A percentile compares a stretch with the other conserved stretches of the same genome.
These are phyloP conservation scores for Arxiozyma slooffiae DNA, from an alignment of 1,139 yeast genomes.

Conservation along the genomic window DNA sequence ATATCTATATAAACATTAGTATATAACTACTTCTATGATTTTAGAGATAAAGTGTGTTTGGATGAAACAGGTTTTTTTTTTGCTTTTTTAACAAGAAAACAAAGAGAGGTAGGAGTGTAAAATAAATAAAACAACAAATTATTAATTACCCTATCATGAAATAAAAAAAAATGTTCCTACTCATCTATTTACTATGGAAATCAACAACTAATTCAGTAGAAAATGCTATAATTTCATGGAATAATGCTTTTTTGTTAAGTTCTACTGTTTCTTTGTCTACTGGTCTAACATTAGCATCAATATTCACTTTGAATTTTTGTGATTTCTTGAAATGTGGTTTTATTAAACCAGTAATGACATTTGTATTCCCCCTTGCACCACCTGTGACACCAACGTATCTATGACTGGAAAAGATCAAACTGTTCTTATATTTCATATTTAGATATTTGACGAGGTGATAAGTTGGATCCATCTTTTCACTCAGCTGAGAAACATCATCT, in stretches of 20 bases:
- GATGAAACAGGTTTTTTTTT: no score
- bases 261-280: conserved; percentile 44
- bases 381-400: conserved; percentile 43
- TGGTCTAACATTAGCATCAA: conserved; percentile 69
- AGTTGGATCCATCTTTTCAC: conserved; percentile 45
- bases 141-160: no score
- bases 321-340: conserved; percentile 52
- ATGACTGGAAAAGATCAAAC: conserved; percentile 52
- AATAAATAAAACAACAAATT: not conserved
- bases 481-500: conserved; percentile 24
- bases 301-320: conserved; percentile 62
- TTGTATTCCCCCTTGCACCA: conserved; percentile 34
- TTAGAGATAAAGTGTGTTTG: no score
- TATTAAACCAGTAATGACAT: conserved; percentile 70
- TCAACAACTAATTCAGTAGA: conserved; percentile 34
- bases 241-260: conserved; percentile 64
- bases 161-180: not conserved
- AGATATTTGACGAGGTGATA: conserved; percentile 47
- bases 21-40: no score
- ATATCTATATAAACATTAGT: no score
- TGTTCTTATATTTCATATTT: conserved; percentile 42
- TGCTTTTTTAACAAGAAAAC: no score
- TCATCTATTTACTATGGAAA: conserved; percentile 19
- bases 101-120: no score
- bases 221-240: conserved; percentile 59